Evolutionary conservation across 73 alveolate species (phyloP).

Genomic region (Breviolum minutum): DNA sequence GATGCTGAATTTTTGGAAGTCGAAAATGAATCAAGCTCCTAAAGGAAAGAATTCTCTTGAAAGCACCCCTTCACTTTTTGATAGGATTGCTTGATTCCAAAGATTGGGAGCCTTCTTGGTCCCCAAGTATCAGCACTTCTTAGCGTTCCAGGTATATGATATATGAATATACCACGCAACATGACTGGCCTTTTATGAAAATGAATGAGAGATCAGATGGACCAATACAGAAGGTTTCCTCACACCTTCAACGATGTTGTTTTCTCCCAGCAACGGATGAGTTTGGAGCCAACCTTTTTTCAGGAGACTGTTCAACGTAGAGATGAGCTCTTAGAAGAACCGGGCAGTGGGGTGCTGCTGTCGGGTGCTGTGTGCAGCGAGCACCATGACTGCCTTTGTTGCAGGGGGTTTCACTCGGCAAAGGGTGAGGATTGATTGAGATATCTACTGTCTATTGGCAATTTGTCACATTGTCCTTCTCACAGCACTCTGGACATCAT

Average conservation of each 20-base stretch:
- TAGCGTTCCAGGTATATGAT: no score
- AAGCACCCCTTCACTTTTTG: background rate
- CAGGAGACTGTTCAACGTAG: conserved; percentile 29
- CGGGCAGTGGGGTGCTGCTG: conserved; percentile 36
- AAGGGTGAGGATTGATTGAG: background rate
- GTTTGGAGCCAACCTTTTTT: background rate
- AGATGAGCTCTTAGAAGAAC: conserved; percentile 13
- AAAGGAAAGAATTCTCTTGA: background rate
- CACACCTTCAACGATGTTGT: background rate
- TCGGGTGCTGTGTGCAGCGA: conserved; percentile 82
- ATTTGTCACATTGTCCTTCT: no score
- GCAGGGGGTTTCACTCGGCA: background rate
- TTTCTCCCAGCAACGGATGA: background rate
- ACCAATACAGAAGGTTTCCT: background rate
- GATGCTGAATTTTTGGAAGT: background rate
- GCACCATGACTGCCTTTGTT: background rate
- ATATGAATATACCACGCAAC: background rate
- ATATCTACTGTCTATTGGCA: no score
- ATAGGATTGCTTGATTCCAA: background rate
- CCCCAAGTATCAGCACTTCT: background rate
- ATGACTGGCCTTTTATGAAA: background rate
- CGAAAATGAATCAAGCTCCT: no score
- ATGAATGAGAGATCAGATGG: background rate
- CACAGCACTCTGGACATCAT: no score
- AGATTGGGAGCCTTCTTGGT: no score